Evolutionary conservation across 208 protist genomes (phyloP).

Genomic region (Porcisia deanei): DNA sequence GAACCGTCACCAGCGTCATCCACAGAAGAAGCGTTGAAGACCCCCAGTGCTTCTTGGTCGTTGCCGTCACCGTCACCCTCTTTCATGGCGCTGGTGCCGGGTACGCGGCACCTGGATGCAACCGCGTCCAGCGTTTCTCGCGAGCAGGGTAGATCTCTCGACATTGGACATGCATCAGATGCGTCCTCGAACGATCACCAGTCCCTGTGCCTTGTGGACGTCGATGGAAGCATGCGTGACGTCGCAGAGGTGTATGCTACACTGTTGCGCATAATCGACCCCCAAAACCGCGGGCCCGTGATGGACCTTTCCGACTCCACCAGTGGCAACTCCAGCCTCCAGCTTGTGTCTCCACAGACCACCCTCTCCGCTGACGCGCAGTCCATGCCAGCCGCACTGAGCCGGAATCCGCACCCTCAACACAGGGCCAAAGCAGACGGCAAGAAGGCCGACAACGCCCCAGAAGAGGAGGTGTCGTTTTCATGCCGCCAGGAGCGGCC

Average conservation of each 20-base stretch:
- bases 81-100: not conserved
- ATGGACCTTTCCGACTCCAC: not conserved
- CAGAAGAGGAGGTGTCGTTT: not conserved
- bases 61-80: not conserved
- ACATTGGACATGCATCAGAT: not conserved
- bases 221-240: slow-evolving; percentile 37
- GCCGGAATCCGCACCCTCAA: not conserved
- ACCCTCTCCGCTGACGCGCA: not conserved
- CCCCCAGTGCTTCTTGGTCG: not conserved
- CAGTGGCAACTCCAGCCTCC: not conserved
- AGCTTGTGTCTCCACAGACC: not conserved
- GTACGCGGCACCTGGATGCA: not conserved
- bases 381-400: not conserved
- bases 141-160: not conserved
- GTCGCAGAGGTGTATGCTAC: slow-evolving; percentile 31
- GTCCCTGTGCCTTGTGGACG: slow-evolving; percentile 22
- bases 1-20: not conserved
- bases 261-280: slow-evolving; percentile 5
- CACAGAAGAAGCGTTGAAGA: not conserved
- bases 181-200: not conserved
- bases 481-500: not conserved
- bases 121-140: not conserved
- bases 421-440: not conserved
- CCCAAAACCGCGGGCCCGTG: not conserved
- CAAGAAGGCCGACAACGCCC: not conserved